Percentiles rank a stretch among this genome's conserved stretches.
These are phyloP conservation scores for Acidomyces sp. DNA, from an alignment of 495 filamentous ascomycete species.

Conservation along the genomic window DNA sequence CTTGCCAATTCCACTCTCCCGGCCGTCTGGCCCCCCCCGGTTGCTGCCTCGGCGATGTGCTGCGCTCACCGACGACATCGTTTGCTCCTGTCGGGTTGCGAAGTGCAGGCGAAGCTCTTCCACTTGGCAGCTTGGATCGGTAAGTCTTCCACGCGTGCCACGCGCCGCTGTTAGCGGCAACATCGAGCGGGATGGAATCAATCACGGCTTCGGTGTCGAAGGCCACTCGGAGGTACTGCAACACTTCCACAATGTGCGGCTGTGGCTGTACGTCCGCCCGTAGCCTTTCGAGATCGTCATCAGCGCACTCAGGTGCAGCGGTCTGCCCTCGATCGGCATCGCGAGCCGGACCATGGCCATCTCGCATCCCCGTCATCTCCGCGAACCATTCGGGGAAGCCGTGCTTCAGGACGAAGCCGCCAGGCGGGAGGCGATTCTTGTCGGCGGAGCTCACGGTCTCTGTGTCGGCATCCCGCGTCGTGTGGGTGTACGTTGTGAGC, in stretches of 20 bases:
- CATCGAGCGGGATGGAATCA: conserved; percentile 65
- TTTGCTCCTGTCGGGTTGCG: background rate
- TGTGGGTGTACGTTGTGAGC: conserved; percentile 79
- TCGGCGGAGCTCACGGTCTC: conserved; percentile 70
- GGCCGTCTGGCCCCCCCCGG: conserved; percentile 40
- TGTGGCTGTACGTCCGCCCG: background rate
- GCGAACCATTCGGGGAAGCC: conserved; percentile 75
- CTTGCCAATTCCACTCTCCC: conserved; percentile 91
- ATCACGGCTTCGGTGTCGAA: conserved; percentile 68
- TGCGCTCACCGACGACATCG: background rate
- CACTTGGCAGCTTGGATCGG: conserved; percentile 1
- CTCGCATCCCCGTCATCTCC: background rate
- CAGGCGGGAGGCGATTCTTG: conserved; percentile 68
- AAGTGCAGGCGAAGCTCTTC: background rate
- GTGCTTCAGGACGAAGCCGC: conserved; percentile 74
- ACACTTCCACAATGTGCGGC: conserved; percentile 41
- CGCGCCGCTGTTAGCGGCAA: conserved; percentile 67
- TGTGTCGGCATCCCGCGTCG: conserved; percentile 48
- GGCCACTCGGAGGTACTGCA: conserved; percentile 66
- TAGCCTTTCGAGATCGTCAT: background rate
- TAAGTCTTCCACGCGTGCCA: conserved; percentile 23
- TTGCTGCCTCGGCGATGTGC: conserved; percentile 5
- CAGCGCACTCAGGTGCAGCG: too few species aligned
- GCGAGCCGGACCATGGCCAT: background rate
- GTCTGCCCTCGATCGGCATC: background rate